phyloP scores from a whole-genome alignment of 2,329 filamentous ascomycete species.

The Diaporthe sp. region DNA sequence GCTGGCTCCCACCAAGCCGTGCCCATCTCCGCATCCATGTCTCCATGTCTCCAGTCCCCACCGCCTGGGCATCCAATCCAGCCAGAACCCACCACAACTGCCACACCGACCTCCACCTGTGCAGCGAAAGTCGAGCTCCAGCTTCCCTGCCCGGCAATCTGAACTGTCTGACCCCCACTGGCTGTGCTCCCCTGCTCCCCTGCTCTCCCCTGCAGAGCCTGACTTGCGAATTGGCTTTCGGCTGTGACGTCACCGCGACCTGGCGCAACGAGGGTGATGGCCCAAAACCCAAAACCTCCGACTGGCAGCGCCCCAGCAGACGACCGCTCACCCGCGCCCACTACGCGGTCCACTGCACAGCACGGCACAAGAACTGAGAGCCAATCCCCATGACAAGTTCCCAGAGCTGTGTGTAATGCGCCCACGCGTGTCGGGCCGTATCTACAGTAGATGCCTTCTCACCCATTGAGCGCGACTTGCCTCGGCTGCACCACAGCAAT shows the following conservation, averaged over 20 bases:
- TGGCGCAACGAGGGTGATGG: neutral
- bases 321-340: neutral
- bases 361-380: neutral
- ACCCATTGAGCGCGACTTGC: neutral
- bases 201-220: constrained; percentile 22
- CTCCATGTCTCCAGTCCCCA: constrained; percentile 12
- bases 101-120: constrained; percentile 32
- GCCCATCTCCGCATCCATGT: constrained; percentile 8
- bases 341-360: neutral
- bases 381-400: too few species aligned
- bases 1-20: constrained; percentile 5
- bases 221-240: constrained; percentile 33
- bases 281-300: constrained; percentile 17
- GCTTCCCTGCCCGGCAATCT: constrained; percentile 22
- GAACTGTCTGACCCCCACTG: constrained; percentile 23
- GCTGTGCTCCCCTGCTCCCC: constrained; percentile 8
- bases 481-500: neutral
- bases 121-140: neutral
- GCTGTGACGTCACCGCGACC: constrained; percentile 22
- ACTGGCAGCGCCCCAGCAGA: constrained; percentile 10
- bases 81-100: constrained; percentile 1
- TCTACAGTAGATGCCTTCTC: neutral
- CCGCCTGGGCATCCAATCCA: constrained; percentile 6
- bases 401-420: neutral
- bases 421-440: neutral